These are phyloP conservation scores for Solidago caesia DNA, from an alignment of 129 eudicot species.

Conservation along the genomic window DNA sequence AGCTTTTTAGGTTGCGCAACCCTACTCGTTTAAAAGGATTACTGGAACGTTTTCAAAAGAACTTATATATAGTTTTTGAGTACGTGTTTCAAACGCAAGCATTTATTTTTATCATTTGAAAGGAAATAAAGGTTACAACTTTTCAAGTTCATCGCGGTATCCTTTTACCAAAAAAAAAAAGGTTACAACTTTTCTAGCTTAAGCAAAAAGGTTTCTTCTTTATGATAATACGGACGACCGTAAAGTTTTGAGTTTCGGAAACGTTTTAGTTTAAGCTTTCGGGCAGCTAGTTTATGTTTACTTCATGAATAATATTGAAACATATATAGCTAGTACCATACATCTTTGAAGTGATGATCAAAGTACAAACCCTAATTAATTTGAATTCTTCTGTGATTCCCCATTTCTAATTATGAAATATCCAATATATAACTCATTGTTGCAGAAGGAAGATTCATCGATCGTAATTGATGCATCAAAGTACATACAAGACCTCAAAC, in stretches of 20 bases:
- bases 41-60: neutral
- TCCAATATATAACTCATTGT: neutral
- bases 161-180: too few species aligned
- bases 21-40: neutral
- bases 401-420: neutral
- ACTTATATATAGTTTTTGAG: neutral
- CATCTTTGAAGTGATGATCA: too few species aligned
- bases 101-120: too few species aligned
- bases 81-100: too few species aligned
- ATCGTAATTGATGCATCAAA: slow-evolving; percentile 81
- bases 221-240: neutral
- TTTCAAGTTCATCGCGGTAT: neutral
- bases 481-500: slow-evolving; percentile 73
- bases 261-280: neutral
- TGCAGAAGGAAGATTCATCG: slow-evolving; percentile 65
- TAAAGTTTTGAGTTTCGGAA: neutral
- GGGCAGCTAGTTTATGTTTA: too few species aligned
- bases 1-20: neutral
- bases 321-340: too few species aligned
- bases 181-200: neutral
- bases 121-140: neutral
- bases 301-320: neutral
- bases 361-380: too few species aligned
- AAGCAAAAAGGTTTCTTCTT: neutral
- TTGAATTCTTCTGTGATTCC: too few species aligned